These are phyloP conservation scores for Parascedosporium putredinis DNA, from an alignment of 2,329 filamentous ascomycete genomes.

Conservation along the genomic window DNA sequence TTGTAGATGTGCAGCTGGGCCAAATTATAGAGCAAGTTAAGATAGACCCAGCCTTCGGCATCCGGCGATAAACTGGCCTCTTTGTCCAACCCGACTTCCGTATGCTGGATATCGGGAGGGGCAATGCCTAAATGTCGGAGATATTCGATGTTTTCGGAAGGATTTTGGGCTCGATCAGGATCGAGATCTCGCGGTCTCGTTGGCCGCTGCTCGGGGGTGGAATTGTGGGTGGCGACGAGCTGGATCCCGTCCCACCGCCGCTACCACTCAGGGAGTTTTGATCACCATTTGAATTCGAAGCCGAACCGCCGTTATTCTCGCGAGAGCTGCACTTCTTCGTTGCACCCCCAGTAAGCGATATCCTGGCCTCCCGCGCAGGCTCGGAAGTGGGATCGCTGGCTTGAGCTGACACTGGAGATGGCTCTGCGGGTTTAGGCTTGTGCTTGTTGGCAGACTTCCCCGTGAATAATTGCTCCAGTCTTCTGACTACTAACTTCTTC, in stretches of 20 bases:
- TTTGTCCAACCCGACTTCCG: slow-evolving; percentile 12
- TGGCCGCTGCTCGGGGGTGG: slow-evolving; percentile 59
- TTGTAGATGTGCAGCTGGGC: slow-evolving; percentile 80
- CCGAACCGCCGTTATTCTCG: slow-evolving; percentile 27
- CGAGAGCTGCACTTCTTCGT: slow-evolving; percentile 30
- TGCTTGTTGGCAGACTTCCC: slow-evolving; percentile 39
- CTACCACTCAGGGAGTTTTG: slow-evolving; percentile 27
- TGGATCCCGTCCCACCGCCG: slow-evolving; percentile 11
- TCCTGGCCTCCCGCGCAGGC: slow-evolving; percentile 36
- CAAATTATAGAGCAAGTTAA: slow-evolving; percentile 71
- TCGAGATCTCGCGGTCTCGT: slow-evolving; percentile 70
- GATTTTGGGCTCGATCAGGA: slow-evolving; percentile 63
- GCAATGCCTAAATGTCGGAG: slow-evolving; percentile 63
- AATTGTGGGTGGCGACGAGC: slow-evolving; percentile 29
- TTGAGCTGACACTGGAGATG: slow-evolving; percentile 8
- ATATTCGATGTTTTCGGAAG: slow-evolving; percentile 69
- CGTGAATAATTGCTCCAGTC: slow-evolving; percentile 73
- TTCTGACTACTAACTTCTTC: slow-evolving; percentile 65
- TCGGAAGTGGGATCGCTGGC: slow-evolving; percentile 17
- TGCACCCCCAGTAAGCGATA: slow-evolving; percentile 24
- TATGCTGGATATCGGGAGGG: slow-evolving; percentile 37
- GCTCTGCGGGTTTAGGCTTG: slow-evolving; percentile 12
- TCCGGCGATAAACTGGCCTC: slow-evolving; percentile 43
- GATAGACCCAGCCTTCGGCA: slow-evolving; percentile 68
- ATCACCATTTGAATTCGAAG: slow-evolving; percentile 37